Evolutionary conservation across 2,329 filamentous ascomycete species (phyloP).

Genomic region (Talaromyces atroroseus): DNA sequence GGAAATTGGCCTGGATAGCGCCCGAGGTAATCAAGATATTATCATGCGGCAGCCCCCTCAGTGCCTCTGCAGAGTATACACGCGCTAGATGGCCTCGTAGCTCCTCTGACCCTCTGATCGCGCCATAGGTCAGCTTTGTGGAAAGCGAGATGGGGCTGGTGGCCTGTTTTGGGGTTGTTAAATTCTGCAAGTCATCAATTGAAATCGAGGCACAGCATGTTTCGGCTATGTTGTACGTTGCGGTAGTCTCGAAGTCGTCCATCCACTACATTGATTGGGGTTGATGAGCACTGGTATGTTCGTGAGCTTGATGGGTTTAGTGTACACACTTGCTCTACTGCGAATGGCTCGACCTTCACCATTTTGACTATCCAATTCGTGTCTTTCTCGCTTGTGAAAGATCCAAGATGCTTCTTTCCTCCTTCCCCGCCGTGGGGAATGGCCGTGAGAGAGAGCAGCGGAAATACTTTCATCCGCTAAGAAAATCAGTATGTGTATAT

Average conservation of each 20-base stretch:
- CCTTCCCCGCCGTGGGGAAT: too few relatives aligned
- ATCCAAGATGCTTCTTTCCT: neutral
- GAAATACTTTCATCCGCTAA: neutral
- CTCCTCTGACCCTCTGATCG: conserved; percentile 61
- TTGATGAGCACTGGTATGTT: neutral
- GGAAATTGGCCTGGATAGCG: conserved; percentile 77
- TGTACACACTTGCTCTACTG: conserved; percentile 60
- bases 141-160: conserved; percentile 35
- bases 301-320: neutral
- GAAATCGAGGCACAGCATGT: conserved; percentile 54
- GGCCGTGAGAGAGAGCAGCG: neutral
- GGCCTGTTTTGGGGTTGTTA: conserved; percentile 49
- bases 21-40: conserved; percentile 73
- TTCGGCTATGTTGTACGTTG: conserved; percentile 54
- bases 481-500: too few relatives aligned
- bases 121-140: conserved; percentile 65
- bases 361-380: conserved; percentile 21
- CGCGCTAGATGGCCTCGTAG: conserved; percentile 61
- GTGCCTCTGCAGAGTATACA: conserved; percentile 56
- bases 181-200: conserved; percentile 45
- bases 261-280: conserved; percentile 44
- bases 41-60: conserved; percentile 47
- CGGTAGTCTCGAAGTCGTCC: conserved; percentile 49
- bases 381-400: neutral
- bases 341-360: conserved; percentile 39